Evolutionary conservation across 768 basidiomycete species (phyloP), one percentile per base, ranked within the genome.

Genomic region (Mrakia gelida): DNA sequence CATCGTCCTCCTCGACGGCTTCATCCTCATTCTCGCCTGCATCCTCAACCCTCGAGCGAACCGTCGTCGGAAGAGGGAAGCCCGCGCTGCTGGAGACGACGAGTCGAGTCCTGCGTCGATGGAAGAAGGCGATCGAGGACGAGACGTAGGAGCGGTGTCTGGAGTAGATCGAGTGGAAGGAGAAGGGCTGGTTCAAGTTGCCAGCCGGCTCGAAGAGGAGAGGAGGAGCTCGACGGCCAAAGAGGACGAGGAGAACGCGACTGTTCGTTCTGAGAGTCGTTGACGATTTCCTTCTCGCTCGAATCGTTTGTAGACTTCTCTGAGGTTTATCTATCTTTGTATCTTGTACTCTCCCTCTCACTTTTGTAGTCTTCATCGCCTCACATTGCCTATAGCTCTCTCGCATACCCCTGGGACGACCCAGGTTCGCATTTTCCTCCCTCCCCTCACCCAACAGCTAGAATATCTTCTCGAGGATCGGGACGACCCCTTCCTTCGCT

Each of bases 21-120:
- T 88, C 18, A 87, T 93, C 54, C 81, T 92, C 28, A 43, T 92
- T 23, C 86, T 89, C 7, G 90, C 90, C 0, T 77, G 89, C 15
- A 87, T 91, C 34, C 87, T 93, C 52, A 92, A 93, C 82, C 91
- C 91, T 1, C 82, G 86, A 1, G 88, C 88, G 1, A 83, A 82
- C 34, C 84, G 84, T 54, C 85, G 87, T 62, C 85, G 86, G 21
- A 32, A 38, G 34, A 52, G 67, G 1, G 71, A 54, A 32, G 52
- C 67, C 21, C 34, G 18, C 34, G 23, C 67, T 3, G 18, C 34
- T 0, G 67, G 11, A 9, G 41, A 34, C 67, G 41, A 26, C 32
- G 34, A 67, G 30, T 18, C 32, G 11, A 67, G 21, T 13, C 67
- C 67, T 41, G 41, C 15, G 16, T 41, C 67, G 21, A 2, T 70